phyloP scores from a whole-genome alignment of 192 early-diverging fungal species.

The Spizellomyces sp. region DNA sequence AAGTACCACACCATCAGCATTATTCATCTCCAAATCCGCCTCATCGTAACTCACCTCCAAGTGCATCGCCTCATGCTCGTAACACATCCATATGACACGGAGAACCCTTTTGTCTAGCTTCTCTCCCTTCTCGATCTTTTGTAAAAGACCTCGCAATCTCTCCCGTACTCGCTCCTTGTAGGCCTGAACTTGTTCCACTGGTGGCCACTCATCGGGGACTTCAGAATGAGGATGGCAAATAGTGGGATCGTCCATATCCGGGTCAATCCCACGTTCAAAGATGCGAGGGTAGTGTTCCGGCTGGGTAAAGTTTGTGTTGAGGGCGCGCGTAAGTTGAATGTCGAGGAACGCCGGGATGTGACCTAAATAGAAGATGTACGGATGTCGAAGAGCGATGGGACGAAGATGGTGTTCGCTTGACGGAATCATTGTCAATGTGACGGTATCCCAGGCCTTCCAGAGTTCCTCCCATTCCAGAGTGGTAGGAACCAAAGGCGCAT shows the following conservation, averaged over 20 bases:
- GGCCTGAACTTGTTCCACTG: constrained; percentile 59
- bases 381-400: constrained; percentile 85
- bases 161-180: constrained; percentile 69
- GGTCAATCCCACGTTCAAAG: constrained; percentile 96
- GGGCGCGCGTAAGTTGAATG: constrained; percentile 44
- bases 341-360: constrained; percentile 67
- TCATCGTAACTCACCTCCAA: constrained; percentile 57
- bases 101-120: constrained; percentile 39
- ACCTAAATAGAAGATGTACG: constrained; percentile 88
- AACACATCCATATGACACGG: constrained; percentile 80
- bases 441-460: constrained; percentile 80
- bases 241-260: constrained; percentile 69
- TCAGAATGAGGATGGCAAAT: constrained; percentile 80
- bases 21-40: neutral
- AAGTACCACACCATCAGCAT: neutral
- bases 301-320: constrained; percentile 53
- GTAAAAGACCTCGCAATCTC: constrained; percentile 53
- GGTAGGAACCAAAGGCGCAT: constrained; percentile 51
- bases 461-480: constrained; percentile 75
- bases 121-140: constrained; percentile 16
- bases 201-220: constrained; percentile 72
- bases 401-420: constrained; percentile 47
- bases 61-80: constrained; percentile 95
- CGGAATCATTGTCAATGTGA: constrained; percentile 67
- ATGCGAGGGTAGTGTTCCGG: constrained; percentile 68